phyloP scores from a whole-genome alignment of 106 monocot genomes.

The Posidonia australis region DNA sequence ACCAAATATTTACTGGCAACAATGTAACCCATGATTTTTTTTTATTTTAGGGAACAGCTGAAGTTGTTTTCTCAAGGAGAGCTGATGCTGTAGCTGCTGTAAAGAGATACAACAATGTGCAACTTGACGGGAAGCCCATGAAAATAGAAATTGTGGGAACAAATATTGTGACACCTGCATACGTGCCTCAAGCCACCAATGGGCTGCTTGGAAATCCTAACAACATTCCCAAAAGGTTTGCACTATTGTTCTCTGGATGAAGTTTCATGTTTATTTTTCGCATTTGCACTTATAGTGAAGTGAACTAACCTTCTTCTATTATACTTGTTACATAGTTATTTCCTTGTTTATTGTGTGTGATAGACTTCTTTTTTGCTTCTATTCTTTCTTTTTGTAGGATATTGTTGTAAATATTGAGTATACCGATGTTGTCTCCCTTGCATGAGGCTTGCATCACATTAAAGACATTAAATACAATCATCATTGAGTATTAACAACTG shows the following conservation, averaged over 20 bases:
- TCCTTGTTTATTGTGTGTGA: too few relatives aligned
- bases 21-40: not conserved
- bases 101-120: constrained; percentile 98
- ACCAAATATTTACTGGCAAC: not conserved
- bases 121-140: constrained; percentile 98
- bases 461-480: too few relatives aligned
- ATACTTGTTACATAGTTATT: too few relatives aligned
- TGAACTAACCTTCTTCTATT: too few relatives aligned
- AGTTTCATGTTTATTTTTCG: not conserved
- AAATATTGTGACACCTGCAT: constrained; percentile 45
- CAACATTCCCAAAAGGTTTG: constrained; percentile 54
- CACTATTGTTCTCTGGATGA: not conserved
- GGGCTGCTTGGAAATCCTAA: constrained; percentile 33
- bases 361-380: too few relatives aligned
- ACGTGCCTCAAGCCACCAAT: constrained; percentile 26
- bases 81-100: constrained; percentile 78
- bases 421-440: too few relatives aligned
- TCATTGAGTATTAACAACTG: too few relatives aligned
- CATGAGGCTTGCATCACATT: too few relatives aligned
- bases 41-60: constrained; percentile 82
- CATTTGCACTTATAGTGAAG: not conserved
- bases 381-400: too few relatives aligned
- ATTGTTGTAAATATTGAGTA: too few relatives aligned
- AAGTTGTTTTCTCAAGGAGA: constrained; percentile 82
- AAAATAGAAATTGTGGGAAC: constrained; percentile 89